phyloP scores from a whole-genome alignment of 2,329 filamentous ascomycete genomes.

The Talaromyces sp. region DNA sequence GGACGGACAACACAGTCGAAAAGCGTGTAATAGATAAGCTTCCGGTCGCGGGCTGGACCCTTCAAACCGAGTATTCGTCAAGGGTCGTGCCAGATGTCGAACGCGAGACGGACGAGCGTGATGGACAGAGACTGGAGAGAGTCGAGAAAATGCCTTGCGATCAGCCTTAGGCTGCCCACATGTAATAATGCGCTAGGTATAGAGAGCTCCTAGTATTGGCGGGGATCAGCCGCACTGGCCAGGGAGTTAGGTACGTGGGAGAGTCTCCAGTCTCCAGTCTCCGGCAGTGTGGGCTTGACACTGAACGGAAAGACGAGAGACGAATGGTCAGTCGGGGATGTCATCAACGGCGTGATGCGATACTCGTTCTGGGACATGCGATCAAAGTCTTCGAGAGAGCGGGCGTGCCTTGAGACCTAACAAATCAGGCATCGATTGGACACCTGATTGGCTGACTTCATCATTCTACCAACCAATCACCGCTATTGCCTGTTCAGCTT shows the following conservation, averaged over 20 bases:
- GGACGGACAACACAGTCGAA: background rate
- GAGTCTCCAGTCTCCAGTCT: background rate
- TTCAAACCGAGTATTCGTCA: background rate
- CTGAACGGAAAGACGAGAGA: background rate
- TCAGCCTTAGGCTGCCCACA: slow-evolving; percentile 18
- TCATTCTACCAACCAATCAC: background rate
- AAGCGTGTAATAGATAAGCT: background rate
- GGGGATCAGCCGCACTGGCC: slow-evolving; percentile 3
- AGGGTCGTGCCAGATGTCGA: background rate
- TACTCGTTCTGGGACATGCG: background rate
- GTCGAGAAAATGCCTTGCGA: slow-evolving; percentile 18
- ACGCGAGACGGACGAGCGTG: background rate
- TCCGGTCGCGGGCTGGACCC: background rate
- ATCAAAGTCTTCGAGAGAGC: background rate
- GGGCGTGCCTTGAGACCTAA: background rate
- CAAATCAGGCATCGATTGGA: background rate
- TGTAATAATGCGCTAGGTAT: background rate
- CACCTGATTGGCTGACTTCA: background rate
- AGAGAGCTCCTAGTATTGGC: slow-evolving; percentile 1
- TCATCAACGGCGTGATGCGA: background rate
- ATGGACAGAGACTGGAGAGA: background rate
- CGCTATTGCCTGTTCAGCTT: background rate
- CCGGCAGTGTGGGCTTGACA: background rate
- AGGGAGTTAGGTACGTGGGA: background rate
- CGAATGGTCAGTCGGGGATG: background rate